Evolutionary conservation across 2,329 filamentous ascomycete species (phyloP), one percentile per base, ranked within the genome.

Genomic region (Aphanoascus verrucosus): DNA sequence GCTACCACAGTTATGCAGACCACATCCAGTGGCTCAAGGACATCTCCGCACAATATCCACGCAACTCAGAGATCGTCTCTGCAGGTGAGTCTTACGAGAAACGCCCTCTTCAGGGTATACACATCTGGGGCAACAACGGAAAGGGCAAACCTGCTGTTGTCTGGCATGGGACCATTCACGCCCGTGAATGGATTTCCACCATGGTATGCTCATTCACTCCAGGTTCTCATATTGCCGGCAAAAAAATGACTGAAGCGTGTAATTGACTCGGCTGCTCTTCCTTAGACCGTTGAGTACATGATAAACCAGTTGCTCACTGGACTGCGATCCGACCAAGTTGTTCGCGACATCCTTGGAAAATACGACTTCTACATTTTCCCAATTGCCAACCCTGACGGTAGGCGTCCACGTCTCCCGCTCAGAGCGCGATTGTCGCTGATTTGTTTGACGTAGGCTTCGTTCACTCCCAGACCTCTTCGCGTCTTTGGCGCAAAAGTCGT

Each of bases 321-420:
- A 65, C 15, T 37, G 28, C 19, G 58, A 66, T 12, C 60, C 66
- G 0, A 28, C 23, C 23, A 28, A 28, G 63, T 65, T 2, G 65
- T 76, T 37, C 70, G 65, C 41, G 62, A 65, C 0, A 73, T 78
- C 50, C 72, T 84, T 23, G 74, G 84, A 65, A 78, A 73, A 53
- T 83, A 82, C 62, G 83, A 86, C 66, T 82, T 82, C 59, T 84
- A 82, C 64, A 75, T 85, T 58, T 74, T 83, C 56, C 80, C 81
- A 3, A 68, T 83, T 23, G 78, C 82, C 19, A 83, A 84, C 62
- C 79, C 79, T 0, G 80, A 83, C 55, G 79, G 76, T 77, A 62
- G 60, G 68, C 17, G 12, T 23, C 38, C 6, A 12, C 35, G 11
- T 12, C 20, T 20, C 40, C 2, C 14, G 37, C 23, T 38, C 12